These are phyloP conservation scores for Nannochloropsis gaditana DNA, from an alignment of 108 stramenopile species.

Conservation along the genomic window DNA sequence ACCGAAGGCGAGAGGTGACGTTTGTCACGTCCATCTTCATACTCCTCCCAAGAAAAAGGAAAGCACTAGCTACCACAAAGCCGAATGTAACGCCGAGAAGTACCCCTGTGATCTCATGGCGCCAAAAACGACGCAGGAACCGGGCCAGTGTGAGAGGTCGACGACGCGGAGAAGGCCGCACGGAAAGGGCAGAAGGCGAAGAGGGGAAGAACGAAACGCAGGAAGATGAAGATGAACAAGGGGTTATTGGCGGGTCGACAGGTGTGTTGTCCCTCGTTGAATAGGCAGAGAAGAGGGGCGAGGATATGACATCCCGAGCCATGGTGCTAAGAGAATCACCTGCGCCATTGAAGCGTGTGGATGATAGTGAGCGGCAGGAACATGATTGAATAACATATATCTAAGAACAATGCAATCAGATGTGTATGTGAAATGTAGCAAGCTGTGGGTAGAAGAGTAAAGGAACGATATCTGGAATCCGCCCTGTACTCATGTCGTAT, in stretches of 20 bases:
- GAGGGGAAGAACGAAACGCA: not conserved
- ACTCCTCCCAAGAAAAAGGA: not conserved
- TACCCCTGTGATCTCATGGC: not conserved
- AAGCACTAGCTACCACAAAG: not conserved
- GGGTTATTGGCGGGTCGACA: not conserved
- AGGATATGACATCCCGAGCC: conserved; percentile 3
- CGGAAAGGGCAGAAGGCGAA: not conserved
- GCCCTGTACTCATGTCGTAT: no score
- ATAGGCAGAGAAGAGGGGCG: not conserved
- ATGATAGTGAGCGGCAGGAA: no score
- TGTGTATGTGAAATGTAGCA: no score
- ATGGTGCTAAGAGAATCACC: not conserved
- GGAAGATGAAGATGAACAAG: not conserved
- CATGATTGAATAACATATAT: no score
- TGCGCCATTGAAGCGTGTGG: no score
- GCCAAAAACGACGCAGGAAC: not conserved
- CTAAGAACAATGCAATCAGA: no score
- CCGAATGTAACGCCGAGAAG: not conserved
- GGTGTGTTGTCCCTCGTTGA: not conserved
- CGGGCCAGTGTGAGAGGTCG: not conserved
- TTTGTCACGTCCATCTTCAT: not conserved
- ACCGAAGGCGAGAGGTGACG: not conserved
- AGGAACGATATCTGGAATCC: no score
- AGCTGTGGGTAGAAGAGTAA: no score
- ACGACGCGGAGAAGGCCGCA: not conserved